Evolutionary conservation across 108 stramenopile species (phyloP), one percentile per base, ranked within the genome.

Genomic region (Epipyxis sp.): DNA sequence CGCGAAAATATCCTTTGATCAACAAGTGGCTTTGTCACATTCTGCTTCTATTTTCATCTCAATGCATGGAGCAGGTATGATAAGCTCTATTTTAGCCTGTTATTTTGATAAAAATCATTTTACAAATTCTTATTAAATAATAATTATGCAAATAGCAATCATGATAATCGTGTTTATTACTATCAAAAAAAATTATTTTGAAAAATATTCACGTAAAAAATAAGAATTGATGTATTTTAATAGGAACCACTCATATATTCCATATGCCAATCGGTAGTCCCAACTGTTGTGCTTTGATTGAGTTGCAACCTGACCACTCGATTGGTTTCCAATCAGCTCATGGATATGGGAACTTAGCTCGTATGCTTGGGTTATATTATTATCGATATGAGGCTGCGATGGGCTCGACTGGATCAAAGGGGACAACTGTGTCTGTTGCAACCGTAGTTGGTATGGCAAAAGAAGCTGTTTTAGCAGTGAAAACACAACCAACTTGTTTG

Each of bases 201-300:
- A n/a, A n/a, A n/a, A n/a, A n/a, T n/a, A n/a, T n/a, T n/a, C n/a
- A n/a, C n/a, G n/a, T n/a, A n/a, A n/a, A n/a, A n/a, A n/a, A n/a
- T n/a, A n/a, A n/a, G n/a, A n/a, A n/a, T n/a, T n/a, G n/a, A n/a
- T n/a, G n/a, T n/a, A n/a, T n/a, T n/a, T n/a, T n/a, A n/a, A n/a
- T n/a, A n/a, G n/a, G n/a, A n/a, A 74, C 71, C 42, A 57, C 71
- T 30, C 44, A 74, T 74, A 74, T 74, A n/a, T 74, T 74, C 71
- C 71, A 74, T 57, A 57, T 57, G 44, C 42, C 71, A 42, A 42
- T 74, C 13, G 71, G 71, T 34, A 10, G 43, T 43, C 16, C 16
- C 42, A 74, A 74, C 50, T 74, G 71, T 42, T 74, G 71, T 74
- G 71, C n/a, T 43, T 42, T 74, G 44, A 3, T 74, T 3, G 71